Conservation (phyloP, 805 yeast genomes). For the Candida ortonii region DNA sequence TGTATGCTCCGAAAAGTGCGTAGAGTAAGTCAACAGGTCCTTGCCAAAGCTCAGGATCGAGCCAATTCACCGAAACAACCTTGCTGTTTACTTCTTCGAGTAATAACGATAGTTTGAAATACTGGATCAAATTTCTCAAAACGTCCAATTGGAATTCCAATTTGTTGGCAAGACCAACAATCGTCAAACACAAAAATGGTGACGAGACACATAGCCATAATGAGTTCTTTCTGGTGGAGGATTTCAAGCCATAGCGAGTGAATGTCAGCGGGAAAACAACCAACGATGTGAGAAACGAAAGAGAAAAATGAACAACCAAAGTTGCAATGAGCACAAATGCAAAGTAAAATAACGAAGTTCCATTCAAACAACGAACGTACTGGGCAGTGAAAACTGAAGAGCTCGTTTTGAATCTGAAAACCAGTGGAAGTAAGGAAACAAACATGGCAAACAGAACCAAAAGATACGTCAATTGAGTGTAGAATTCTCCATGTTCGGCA, state of each 20-base stretch:
- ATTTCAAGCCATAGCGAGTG: conserved; percentile 38
- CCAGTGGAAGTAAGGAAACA: conserved; percentile 16
- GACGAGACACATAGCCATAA: conserved; percentile 30
- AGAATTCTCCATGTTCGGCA: conserved; percentile 7
- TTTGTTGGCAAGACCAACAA: conserved; percentile 26
- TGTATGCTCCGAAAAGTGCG: conserved; percentile 62
- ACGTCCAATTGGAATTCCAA: conserved; percentile 28
- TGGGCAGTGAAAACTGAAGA: conserved; percentile 17
- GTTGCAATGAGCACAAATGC: conserved; percentile 71
- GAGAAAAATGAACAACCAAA: conserved; percentile 78
- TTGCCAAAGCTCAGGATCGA: conserved; percentile 19
- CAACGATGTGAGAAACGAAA: conserved; percentile 70
- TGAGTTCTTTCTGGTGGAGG: conserved; percentile 18
- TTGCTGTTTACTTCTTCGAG: conserved; percentile 17
- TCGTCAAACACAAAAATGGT: conserved; percentile 30
- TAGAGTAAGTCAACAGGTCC: conserved; percentile 42
- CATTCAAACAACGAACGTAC: conserved; percentile 23
- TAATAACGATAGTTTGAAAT: conserved; percentile 21
- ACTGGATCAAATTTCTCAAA: conserved; percentile 31
- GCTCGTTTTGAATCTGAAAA: conserved; percentile 7
- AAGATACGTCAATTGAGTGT: conserved; percentile 16
- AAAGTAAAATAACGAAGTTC: conserved; percentile 47
- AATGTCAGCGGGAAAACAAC: conserved; percentile 74
- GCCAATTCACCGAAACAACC: conserved; percentile 15
- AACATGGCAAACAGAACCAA: conserved; percentile 7